phyloP scores from a whole-genome alignment of 2,329 filamentous ascomycete genomes.

The Aspergillus sp. region DNA sequence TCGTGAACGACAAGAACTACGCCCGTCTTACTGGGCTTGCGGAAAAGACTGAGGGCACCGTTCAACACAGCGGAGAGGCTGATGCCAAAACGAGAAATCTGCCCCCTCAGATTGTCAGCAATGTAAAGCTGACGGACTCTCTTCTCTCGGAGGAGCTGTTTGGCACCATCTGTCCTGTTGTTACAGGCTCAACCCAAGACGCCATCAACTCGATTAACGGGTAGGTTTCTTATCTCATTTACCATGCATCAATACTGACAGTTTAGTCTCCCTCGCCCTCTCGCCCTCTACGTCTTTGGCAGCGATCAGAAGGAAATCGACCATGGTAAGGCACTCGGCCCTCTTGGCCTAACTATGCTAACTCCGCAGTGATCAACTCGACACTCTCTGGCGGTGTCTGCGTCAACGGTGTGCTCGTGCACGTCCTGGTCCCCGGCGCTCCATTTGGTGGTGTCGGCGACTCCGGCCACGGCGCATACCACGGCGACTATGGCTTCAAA shows the following conservation, averaged over 20 bases:
- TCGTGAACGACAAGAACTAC: conserved; percentile 47
- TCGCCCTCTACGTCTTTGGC: conserved; percentile 47
- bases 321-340: not conserved
- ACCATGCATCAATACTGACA: conserved; percentile 11
- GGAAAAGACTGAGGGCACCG: conserved; percentile 35
- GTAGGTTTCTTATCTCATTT: not conserved
- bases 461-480: conserved; percentile 11
- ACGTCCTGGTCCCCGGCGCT: conserved; percentile 6
- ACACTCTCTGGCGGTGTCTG: conserved; percentile 14
- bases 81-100: conserved; percentile 33
- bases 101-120: conserved; percentile 41
- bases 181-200: conserved; percentile 26
- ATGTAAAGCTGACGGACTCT: conserved; percentile 37
- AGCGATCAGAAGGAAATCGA: conserved; percentile 36
- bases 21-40: conserved; percentile 42
- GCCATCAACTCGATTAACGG: conserved; percentile 6
- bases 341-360: not conserved
- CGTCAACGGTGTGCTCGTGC: conserved; percentile 12
- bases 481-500: conserved; percentile 13
- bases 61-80: conserved; percentile 37
- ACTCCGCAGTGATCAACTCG: not conserved
- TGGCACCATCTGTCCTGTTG: conserved; percentile 45
- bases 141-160: conserved; percentile 50
- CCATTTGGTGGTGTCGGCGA: conserved; percentile 15
- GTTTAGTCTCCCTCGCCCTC: conserved; percentile 35